Conservation (phyloP, 75 land plant species). For the Sequoia sempervirens region DNA sequence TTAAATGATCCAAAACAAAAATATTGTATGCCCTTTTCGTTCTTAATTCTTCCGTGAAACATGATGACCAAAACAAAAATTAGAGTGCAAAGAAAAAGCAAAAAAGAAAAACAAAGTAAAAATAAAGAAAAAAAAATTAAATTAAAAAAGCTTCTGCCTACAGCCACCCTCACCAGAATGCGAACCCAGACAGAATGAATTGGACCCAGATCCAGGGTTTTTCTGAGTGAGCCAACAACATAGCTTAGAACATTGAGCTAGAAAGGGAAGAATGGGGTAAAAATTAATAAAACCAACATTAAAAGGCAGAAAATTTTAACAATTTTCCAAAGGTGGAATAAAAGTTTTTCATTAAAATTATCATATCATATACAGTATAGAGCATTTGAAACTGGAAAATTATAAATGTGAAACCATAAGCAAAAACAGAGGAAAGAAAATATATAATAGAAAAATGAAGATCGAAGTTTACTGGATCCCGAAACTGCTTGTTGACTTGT, state of each 20-base stretch:
- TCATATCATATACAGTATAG: not conserved
- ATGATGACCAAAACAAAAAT: no score
- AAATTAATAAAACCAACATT: not conserved
- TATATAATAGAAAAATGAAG: slow-evolving; percentile 7
- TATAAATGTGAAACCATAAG: not conserved
- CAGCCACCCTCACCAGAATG: no score
- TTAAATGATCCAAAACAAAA: no score
- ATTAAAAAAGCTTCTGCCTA: no score
- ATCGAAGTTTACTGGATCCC: slow-evolving; percentile 69
- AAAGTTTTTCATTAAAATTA: not conserved
- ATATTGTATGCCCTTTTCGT: not conserved
- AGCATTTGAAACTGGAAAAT: not conserved
- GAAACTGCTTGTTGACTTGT: slow-evolving; percentile 92
- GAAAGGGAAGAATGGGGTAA: not conserved
- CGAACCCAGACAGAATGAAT: no score
- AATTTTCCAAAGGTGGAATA: not conserved
- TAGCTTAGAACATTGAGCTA: not conserved
- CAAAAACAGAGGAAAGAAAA: not conserved
- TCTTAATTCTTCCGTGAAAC: no score
- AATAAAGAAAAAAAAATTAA: no score
- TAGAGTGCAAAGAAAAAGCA: no score
- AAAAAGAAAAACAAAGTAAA: no score
- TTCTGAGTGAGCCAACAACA: no score
- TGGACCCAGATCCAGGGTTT: no score
- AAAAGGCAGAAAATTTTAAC: not conserved